Conservation (phyloP, 179 eudicot genomes). For the Nepenthes alata region DNA sequence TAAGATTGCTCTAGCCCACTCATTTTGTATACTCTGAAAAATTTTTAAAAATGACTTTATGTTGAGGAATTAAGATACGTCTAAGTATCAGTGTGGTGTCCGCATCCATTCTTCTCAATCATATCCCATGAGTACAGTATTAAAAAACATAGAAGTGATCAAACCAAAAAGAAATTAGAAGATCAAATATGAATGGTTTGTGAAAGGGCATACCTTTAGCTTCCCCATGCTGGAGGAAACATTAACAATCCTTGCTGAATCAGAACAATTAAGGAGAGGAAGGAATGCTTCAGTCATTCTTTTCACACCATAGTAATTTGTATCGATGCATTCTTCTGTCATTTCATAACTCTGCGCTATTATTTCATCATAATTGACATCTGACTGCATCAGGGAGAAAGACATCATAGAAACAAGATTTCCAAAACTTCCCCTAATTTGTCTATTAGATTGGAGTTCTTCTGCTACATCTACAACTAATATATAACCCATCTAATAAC, state of each 20-base stretch:
- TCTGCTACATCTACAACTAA: too few species aligned
- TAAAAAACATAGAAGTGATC: too few species aligned
- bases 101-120: too few species aligned
- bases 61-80: too few species aligned
- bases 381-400: conserved; percentile 10
- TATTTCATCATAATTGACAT: background rate
- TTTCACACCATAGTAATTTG: conserved; percentile 34
- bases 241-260: conserved; percentile 41
- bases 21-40: conserved; percentile 16
- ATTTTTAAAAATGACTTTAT: background rate
- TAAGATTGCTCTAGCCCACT: conserved; percentile 13
- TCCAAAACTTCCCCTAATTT: too few species aligned
- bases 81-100: too few species aligned
- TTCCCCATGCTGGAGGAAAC: conserved; percentile 25
- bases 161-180: too few species aligned
- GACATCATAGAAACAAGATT: background rate
- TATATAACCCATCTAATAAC: too few species aligned
- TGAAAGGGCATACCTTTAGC: conserved; percentile 16
- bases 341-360: conserved; percentile 19
- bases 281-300: conserved; percentile 19
- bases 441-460: too few species aligned
- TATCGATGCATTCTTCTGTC: conserved; percentile 26
- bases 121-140: too few species aligned
- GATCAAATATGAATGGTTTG: too few species aligned
- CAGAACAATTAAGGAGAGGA: conserved; percentile 27